These are phyloP conservation scores for Polychytrium aggregatum DNA, from an alignment of 192 early-diverging fungal species.

Conservation along the genomic window DNA sequence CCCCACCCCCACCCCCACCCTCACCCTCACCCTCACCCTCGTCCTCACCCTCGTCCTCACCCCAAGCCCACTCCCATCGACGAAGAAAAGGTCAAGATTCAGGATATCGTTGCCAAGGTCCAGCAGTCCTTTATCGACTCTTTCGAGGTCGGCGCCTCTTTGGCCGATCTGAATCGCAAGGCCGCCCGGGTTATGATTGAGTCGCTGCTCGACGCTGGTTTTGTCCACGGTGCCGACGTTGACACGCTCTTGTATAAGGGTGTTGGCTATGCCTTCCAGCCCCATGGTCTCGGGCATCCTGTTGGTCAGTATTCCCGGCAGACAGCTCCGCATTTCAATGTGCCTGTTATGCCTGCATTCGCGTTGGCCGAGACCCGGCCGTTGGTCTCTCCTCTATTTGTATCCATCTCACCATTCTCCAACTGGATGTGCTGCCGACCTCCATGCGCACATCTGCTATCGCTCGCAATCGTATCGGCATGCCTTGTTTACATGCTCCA, in stretches of 20 bases:
- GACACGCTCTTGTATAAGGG: conserved; percentile 41
- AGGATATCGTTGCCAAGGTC: conserved; percentile 59
- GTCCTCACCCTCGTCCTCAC: no score
- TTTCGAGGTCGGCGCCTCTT: conserved; percentile 50
- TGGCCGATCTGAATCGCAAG: conserved; percentile 49
- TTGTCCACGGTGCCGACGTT: conserved; percentile 5
- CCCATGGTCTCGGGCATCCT: conserved; percentile 79
- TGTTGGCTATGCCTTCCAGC: conserved; percentile 66
- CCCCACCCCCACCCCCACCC: no score
- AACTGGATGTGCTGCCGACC: no score
- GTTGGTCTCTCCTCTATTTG: no score
- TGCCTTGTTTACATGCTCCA: background rate
- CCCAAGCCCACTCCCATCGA: no score
- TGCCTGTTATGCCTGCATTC: background rate
- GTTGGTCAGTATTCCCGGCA: conserved; percentile 15
- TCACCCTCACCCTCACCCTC: no score
- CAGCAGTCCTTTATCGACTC: conserved; percentile 51
- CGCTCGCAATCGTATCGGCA: no score
- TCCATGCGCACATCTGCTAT: no score
- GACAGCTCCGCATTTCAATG: background rate
- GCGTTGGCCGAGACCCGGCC: no score
- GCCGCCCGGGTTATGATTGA: conserved; percentile 38
- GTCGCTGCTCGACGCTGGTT: conserved; percentile 31
- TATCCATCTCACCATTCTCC: no score
- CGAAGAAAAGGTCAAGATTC: no score